Evolutionary conservation across 495 filamentous ascomycete species (phyloP).

Genomic region (Podospora anserina): DNA sequence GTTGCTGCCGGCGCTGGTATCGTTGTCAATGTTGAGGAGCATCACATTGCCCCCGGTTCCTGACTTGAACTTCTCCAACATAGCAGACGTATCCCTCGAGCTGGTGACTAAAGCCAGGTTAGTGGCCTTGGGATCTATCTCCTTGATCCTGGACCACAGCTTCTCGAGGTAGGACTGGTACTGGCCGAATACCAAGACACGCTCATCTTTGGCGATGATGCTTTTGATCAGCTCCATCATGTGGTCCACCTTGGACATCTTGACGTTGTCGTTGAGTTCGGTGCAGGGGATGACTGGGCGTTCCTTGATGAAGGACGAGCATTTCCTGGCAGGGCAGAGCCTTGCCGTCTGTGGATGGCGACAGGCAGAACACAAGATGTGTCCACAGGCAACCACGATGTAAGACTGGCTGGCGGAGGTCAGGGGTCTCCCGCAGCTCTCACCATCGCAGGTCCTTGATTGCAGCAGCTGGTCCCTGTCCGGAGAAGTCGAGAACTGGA

Average conservation of each 20-base stretch:
- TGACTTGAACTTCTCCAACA: conserved; percentile 30
- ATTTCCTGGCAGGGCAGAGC: conserved; percentile 16
- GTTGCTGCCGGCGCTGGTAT: conserved; percentile 69
- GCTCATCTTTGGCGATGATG: conserved; percentile 23
- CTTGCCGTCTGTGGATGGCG: conserved; percentile 7
- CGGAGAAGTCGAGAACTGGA: neutral
- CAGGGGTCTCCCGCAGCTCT: conserved; percentile 6
- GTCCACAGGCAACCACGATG: conserved; percentile 35
- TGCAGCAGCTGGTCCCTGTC: neutral
- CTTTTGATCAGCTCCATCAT: conserved; percentile 25
- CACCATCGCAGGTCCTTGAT: conserved; percentile 10
- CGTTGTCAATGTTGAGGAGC: conserved; percentile 62
- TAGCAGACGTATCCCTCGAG: neutral
- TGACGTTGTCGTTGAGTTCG: neutral
- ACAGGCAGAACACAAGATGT: conserved; percentile 35
- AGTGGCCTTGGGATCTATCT: conserved; percentile 11
- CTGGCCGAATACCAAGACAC: conserved; percentile 38
- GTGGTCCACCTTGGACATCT: conserved; percentile 22
- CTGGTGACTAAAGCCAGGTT: conserved; percentile 11
- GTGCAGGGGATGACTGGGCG: conserved; percentile 20
- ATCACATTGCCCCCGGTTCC: conserved; percentile 46
- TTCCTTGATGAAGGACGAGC: conserved; percentile 7
- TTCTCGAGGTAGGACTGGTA: conserved; percentile 24
- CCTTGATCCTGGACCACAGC: conserved; percentile 25
- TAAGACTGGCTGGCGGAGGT: conserved; percentile 11